Conservation (phyloP, 371 early-diverging fungal genomes). For the Apophysomyces elegans region DNA sequence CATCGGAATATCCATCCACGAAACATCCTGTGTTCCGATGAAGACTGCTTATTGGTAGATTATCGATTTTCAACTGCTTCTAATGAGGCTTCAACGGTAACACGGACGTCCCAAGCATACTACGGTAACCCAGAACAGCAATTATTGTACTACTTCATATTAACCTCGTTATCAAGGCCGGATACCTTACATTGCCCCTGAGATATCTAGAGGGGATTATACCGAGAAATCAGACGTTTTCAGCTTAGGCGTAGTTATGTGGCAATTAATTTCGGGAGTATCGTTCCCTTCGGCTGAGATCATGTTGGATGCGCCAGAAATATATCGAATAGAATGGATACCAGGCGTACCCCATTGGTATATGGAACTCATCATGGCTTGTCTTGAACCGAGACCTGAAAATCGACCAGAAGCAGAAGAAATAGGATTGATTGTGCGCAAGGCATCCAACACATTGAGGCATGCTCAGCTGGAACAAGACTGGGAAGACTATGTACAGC, state of each 20-base stretch:
- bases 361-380: conserved; percentile 34
- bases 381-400: conserved; percentile 37
- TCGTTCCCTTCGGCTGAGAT: conserved; percentile 35
- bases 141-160: not conserved
- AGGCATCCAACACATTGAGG: conserved; percentile 14
- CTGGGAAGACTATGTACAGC: conserved; percentile 24
- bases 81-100: conserved; percentile 36
- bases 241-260: conserved; percentile 57
- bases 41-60: conserved; percentile 43
- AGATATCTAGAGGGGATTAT: conserved; percentile 44
- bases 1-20: conserved; percentile 48
- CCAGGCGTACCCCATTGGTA: conserved; percentile 41
- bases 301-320: conserved; percentile 21
- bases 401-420: conserved; percentile 37
- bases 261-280: conserved; percentile 53
- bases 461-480: conserved; percentile 19
- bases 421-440: conserved; percentile 30
- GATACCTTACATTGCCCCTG: conserved; percentile 64
- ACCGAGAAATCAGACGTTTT: conserved; percentile 57
- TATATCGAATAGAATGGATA: conserved; percentile 34
- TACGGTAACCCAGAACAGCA: conserved; percentile 27
- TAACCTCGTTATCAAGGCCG: conserved; percentile 13
- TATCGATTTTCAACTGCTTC: conserved; percentile 45
- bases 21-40: conserved; percentile 38
- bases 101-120: conserved; percentile 32